Conservation (phyloP, 345 rosid genomes). For the Trapa bicornis region DNA sequence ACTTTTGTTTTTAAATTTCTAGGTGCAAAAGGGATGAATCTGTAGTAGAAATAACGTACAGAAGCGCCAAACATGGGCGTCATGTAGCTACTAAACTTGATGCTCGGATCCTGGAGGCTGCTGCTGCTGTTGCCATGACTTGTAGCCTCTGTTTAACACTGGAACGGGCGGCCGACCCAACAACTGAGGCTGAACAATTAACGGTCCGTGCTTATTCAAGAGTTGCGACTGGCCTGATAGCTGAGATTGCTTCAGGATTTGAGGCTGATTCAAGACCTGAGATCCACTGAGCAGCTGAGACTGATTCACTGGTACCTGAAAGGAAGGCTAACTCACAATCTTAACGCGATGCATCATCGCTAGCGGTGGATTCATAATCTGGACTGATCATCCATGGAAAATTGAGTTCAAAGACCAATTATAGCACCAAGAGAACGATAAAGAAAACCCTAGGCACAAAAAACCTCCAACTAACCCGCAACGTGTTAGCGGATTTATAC, state of each 20-base stretch:
- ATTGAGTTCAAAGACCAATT: not conserved
- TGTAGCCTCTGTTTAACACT: constrained; percentile 32
- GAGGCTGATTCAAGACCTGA: constrained; percentile 26
- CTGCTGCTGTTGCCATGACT: constrained; percentile 22
- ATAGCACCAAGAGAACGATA: not conserved
- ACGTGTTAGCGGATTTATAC: not conserved
- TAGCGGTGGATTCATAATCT: constrained; percentile 20
- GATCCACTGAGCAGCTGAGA: constrained; percentile 4
- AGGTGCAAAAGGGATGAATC: no score
- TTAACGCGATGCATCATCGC: constrained; percentile 8
- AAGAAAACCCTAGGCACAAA: not conserved
- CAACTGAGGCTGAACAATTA: constrained; percentile 23
- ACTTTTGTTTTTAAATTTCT: not conserved
- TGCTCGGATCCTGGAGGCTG: constrained; percentile 15
- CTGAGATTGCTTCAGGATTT: constrained; percentile 29
- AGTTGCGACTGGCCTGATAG: constrained; percentile 34
- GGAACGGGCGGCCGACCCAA: constrained; percentile 17
- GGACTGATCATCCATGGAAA: constrained; percentile 45
- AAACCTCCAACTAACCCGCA: not conserved
- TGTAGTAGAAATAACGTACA: no score
- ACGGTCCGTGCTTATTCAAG: constrained; percentile 11
- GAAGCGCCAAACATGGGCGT: no score
- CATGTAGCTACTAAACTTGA: constrained; percentile 21
- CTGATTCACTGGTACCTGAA: constrained; percentile 25
- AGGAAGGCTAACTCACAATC: constrained; percentile 8